phyloP scores from a whole-genome alignment of 1,284 basidiomycete genomes.

The Pyrrhoderma lamaoense region DNA sequence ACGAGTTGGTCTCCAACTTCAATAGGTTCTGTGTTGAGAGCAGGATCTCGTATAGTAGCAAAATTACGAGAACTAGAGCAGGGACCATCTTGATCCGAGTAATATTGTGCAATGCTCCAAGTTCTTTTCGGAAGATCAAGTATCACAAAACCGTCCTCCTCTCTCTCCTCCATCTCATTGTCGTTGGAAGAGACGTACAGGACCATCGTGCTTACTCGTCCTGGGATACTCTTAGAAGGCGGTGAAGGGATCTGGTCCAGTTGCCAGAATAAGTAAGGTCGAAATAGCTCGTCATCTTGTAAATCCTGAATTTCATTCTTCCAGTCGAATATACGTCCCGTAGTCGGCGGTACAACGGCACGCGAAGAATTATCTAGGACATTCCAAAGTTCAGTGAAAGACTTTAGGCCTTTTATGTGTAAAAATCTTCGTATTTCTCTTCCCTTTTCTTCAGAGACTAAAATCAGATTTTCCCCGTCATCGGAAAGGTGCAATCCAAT shows the following conservation, averaged over 20 bases:
- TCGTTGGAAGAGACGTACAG: conserved; percentile 3
- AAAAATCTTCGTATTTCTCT: conserved; percentile 10
- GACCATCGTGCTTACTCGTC: conserved; percentile 5
- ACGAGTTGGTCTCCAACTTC: not conserved
- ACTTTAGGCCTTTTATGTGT: not conserved
- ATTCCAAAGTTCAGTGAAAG: not conserved
- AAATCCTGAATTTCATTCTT: conserved; percentile 1
- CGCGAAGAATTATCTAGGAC: not conserved
- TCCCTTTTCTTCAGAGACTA: conserved; percentile 8
- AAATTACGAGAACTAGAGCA: conserved; percentile 1
- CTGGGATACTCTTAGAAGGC: conserved; percentile 5
- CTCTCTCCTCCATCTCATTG: too few relatives aligned
- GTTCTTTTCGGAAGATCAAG: not conserved
- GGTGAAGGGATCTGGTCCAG: conserved; percentile 11
- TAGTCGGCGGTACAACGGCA: not conserved
- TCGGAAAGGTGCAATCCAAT: conserved; percentile 7
- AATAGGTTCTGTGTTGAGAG: not conserved
- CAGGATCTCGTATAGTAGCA: conserved; percentile 3
- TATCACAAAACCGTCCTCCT: not conserved
- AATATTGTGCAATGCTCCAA: conserved; percentile 14
- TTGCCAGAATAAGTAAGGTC: conserved; percentile 10
- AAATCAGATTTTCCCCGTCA: not conserved
- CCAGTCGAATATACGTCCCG: conserved; percentile 2
- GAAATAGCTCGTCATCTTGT: not conserved
- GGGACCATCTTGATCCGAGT: conserved; percentile 12